phyloP scores from a whole-genome alignment of 1,284 basidiomycete species.

The Papiliotrema fonsecae region DNA sequence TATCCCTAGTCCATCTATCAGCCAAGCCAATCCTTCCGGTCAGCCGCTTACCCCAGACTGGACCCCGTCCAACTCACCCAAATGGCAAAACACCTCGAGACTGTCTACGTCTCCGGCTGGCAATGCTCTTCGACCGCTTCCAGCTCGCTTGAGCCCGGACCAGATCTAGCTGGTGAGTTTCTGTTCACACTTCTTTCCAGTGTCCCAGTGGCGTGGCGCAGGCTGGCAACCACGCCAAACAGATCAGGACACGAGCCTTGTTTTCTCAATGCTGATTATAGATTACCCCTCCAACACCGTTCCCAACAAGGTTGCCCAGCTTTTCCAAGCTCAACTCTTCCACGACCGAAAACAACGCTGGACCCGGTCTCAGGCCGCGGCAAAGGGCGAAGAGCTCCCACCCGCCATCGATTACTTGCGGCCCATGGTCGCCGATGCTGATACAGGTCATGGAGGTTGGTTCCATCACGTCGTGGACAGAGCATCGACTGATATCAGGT shows the following conservation, averaged over 20 bases:
- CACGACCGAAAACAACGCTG: constrained; percentile 65
- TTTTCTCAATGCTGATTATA: constrained; percentile 10
- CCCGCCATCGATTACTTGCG: constrained; percentile 73
- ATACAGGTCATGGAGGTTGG: constrained; percentile 68
- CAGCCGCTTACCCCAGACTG: constrained; percentile 55
- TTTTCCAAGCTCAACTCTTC: constrained; percentile 61
- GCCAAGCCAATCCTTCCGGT: too few relatives aligned
- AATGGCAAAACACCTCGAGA: constrained; percentile 92
- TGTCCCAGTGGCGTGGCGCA: neutral
- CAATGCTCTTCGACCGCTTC: constrained; percentile 81
- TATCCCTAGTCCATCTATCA: too few relatives aligned
- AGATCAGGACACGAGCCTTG: too few relatives aligned
- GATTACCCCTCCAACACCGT: constrained; percentile 62
- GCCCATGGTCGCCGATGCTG: constrained; percentile 90
- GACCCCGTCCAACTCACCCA: constrained; percentile 94
- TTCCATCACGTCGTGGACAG: constrained; percentile 1
- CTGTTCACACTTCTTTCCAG: neutral
- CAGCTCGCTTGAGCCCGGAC: constrained; percentile 95
- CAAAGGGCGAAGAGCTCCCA: constrained; percentile 55
- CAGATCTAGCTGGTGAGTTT: constrained; percentile 77
- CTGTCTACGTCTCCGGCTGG: constrained; percentile 96
- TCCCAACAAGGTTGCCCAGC: constrained; percentile 60
- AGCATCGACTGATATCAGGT: constrained; percentile 54
- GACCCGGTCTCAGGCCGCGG: constrained; percentile 49
- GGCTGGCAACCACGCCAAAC: too few relatives aligned